Conservation (phyloP, 2,329 filamentous ascomycete genomes). For the Aphanocladium album region DNA sequence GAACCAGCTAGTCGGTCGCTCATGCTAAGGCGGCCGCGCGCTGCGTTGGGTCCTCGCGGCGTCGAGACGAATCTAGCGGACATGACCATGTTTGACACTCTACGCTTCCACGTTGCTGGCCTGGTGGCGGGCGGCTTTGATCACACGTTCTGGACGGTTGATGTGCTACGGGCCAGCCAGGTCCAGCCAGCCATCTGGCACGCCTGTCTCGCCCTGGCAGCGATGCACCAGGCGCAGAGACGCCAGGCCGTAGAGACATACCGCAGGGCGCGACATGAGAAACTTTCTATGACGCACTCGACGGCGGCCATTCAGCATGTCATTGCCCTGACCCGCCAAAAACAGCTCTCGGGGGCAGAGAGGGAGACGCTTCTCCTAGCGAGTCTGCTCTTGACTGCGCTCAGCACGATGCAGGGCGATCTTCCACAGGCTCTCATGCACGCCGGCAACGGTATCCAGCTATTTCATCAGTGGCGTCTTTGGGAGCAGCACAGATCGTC, state of each 20-base stretch:
- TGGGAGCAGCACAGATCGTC: background rate
- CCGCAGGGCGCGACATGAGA: background rate
- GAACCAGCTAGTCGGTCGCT: background rate
- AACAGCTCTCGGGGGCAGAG: background rate
- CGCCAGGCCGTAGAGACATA: background rate
- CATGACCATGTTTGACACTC: conserved; percentile 6
- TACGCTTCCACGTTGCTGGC: conserved; percentile 1
- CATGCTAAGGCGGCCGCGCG: conserved; percentile 13
- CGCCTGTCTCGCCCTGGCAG: conserved; percentile 5
- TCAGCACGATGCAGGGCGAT: background rate
- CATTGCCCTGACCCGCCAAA: conserved; percentile 1
- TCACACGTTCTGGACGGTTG: background rate
- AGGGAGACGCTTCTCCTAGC: conserved; percentile 4
- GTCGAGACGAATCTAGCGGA: background rate
- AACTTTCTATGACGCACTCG: conserved; percentile 4
- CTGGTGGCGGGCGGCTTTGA: conserved; percentile 5
- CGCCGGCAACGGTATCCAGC: conserved; percentile 5
- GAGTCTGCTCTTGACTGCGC: conserved; percentile 2
- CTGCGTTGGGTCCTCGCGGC: background rate
- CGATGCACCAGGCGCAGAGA: background rate
- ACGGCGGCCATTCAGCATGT: conserved; percentile 3
- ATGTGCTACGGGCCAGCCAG: conserved; percentile 1
- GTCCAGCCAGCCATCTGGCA: conserved; percentile 11
- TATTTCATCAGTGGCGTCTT: conserved; percentile 7
- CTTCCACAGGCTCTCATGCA: conserved; percentile 4